Percentiles rank a stretch among this genome's conserved stretches.
Conservation (phyloP, 176 grass and related monocot genomes). For the Zea luxurians region DNA sequence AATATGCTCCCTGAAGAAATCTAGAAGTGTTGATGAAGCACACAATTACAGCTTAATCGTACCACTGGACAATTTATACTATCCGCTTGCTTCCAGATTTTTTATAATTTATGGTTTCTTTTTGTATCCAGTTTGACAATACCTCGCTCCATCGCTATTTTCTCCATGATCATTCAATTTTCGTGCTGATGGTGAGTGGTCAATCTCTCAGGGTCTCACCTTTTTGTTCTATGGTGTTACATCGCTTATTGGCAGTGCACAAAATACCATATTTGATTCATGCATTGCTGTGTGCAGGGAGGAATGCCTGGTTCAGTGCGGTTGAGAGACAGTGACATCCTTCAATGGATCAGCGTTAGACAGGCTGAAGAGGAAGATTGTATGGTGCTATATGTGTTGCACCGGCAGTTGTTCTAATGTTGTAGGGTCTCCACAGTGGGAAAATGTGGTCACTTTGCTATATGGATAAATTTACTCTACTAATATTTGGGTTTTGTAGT, state of each 20-base stretch:
- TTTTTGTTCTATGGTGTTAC: constrained; percentile 6
- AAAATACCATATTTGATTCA: constrained; percentile 27
- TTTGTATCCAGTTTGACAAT: no score
- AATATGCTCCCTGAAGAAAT: no score
- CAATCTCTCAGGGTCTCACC: background rate
- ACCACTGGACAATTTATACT: no score
- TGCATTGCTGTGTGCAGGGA: constrained; percentile 47
- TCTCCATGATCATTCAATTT: no score
- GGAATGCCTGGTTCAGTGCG: constrained; percentile 91
- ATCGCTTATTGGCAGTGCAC: no score
- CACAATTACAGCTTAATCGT: no score
- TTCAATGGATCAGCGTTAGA: constrained; percentile 69
- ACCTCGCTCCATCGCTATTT: no score
- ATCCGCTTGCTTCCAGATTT: no score
- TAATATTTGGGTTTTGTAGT: constrained; percentile 21
- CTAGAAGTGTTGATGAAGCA: no score
- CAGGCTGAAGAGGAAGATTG: constrained; percentile 77
- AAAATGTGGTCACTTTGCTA: constrained; percentile 55
- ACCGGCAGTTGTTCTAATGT: constrained; percentile 76
- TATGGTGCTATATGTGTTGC: constrained; percentile 93
- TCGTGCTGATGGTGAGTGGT: background rate
- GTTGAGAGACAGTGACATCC: constrained; percentile 76
- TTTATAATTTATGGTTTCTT: no score
- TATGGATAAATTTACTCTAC: constrained; percentile 13
- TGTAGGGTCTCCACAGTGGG: constrained; percentile 81